phyloP scores from a whole-genome alignment of 805 yeast species.

The Starmerella kuoi region DNA sequence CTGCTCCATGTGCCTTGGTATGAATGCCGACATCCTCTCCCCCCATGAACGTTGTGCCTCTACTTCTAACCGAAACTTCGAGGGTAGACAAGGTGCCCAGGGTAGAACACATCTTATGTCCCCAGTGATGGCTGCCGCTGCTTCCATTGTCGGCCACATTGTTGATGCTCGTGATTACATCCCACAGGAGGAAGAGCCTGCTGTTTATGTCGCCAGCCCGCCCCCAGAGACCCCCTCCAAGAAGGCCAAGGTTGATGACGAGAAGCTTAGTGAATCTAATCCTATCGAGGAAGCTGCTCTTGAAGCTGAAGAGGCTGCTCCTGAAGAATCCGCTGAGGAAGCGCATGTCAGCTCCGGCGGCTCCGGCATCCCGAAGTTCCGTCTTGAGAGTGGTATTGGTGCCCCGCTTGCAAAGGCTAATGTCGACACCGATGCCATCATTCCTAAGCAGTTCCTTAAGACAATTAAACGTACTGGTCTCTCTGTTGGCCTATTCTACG shows the following conservation, averaged over 20 bases:
- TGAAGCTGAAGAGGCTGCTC: constrained; percentile 31
- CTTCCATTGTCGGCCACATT: constrained; percentile 83
- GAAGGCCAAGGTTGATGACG: constrained; percentile 36
- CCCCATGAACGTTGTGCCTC: constrained; percentile 98
- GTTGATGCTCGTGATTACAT: constrained; percentile 78
- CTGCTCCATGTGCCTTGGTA: constrained; percentile 98
- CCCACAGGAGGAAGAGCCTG: constrained; percentile 25
- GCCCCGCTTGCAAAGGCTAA: constrained; percentile 93
- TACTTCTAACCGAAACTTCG: constrained; percentile 95
- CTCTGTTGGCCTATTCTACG: constrained; percentile 78
- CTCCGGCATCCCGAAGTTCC: constrained; percentile 63
- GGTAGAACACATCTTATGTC: constrained; percentile 97
- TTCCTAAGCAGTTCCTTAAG: constrained; percentile 95
- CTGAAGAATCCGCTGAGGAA: constrained; percentile 21
- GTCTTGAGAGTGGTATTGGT: constrained; percentile 66
- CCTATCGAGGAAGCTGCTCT: constrained; percentile 42
- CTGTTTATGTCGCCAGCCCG: constrained; percentile 30
- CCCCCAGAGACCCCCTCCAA: constrained; percentile 18
- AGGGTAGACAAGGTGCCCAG: constrained; percentile 96
- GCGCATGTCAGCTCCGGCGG: constrained; percentile 27
- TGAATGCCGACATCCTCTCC: constrained; percentile 93
- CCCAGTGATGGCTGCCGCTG: constrained; percentile 99
- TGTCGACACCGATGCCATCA: constrained; percentile 96
- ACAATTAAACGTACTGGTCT: constrained; percentile 97
- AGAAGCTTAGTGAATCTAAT: constrained; percentile 40